Base-by-base conservation (phyloP, 768 basidiomycete species). In the Leccinum disarticulatum region DNA sequence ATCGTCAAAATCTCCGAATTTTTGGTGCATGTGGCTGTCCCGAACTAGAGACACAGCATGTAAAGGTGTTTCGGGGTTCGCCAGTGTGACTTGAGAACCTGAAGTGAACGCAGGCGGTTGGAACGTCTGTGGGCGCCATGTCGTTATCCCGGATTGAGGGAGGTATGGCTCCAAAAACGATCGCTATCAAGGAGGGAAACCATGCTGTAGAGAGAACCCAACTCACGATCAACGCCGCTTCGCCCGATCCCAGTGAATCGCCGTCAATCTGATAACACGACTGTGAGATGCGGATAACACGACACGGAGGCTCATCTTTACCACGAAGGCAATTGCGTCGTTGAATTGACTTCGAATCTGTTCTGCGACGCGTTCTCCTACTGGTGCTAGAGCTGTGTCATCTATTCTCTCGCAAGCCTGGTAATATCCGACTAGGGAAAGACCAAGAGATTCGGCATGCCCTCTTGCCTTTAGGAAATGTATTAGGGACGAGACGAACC, bases 1-100 rank as follows among this genome's bases (percentile, higher is more conserved):
- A 64, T 92, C 91, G 59, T 93, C 91, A 61, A 92, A 92, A 70
- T 93, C 91, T 4, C 86, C 87, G 58, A 93, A 86, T 51, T 80
- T 76, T 58, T 79, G 74, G 58, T 88, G 85, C 55, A 79, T 70
- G n/a, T 75, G 76, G 46, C 75, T 68, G 48, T 85, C 80, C 41
- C 76, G 77, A 15, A 88, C 83, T 1, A 84, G 74, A 4, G 71
- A 64, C 14, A 83, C 68, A 1, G 87, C 84, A 11, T 76, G 78
- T 5, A 68, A 62, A 0, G 87, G 84, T 4, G 81, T 66, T 35
- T 77, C 76, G 1, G 78, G 61, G 14, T 80, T 77, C 3, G 73
- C 69, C 43, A 91, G 71, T 59, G 80, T 76, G 67, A 86, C 79
- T 28, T 61, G 66, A 0, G 83, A 82, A 6, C 77, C 77, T 8